Evolutionary conservation across 2,329 filamentous ascomycete genomes (phyloP), one percentile per base, ranked within the genome.

Genomic region (Beauveria pseudobassiana): DNA sequence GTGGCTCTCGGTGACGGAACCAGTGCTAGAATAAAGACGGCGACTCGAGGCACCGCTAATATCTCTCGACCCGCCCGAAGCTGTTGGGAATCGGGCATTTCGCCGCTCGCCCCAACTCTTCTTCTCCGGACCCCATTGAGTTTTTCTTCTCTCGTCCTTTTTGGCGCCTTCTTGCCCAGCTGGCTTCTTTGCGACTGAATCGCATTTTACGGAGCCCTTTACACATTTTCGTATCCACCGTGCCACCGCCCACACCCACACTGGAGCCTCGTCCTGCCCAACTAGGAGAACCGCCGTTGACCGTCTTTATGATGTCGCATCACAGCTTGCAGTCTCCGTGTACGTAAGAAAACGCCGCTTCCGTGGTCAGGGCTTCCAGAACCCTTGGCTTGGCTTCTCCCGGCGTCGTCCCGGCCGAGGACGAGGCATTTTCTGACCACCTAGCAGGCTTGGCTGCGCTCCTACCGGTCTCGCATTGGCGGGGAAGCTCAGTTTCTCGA

Each of bases 201-300:
- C 50, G 58, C 40, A 49, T 54, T 60, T 54, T 53, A 60, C 58
- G 49, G 59, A 49, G 51, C 43, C 28, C 26, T 42, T 42, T 52
- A 28, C 43, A 48, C 49, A 54, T 49, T 50, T 49, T 45, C 40
- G 40, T 54, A 43, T 61, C 59, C 43, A 54, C 30, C 10, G 10
- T 34, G 30, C 30, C 30, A 34, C 51, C 43, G 20, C 40, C 51
- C 43, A 55, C 51, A 48, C 34, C 45, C 22, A 50, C 22, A 59
- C 46, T 52, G 57, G 58, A 54, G 42, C 48, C 49, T 38, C 34
- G 20, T 54, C 16, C 5, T 45, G 28, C 14, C 51, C 34, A 49
- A 61, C n/a, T n/a, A n/a, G n/a, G 61, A 62, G 49, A 62, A 62
- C 61, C 61, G 61, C 61, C 61, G 61, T 56, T 62, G 53, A 48